Evolutionary conservation across 768 basidiomycete species (phyloP), one percentile per base, ranked within the genome.

Genomic region (Suillus hirtellus): DNA sequence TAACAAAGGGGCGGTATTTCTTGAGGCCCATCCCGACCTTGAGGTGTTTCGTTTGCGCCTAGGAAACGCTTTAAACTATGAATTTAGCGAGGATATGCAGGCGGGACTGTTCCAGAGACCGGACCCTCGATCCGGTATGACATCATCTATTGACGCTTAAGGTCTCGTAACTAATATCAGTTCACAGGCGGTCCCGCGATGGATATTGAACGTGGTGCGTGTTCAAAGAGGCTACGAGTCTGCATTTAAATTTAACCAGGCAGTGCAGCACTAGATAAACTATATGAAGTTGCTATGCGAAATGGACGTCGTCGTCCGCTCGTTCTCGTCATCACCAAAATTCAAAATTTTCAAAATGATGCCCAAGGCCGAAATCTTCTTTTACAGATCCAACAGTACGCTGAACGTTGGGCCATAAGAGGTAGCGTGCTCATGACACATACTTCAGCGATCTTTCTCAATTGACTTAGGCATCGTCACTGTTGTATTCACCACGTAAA

Each of bases 21-120:
- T 87, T 69, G 91, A 92, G 70, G 93, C 89, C 12, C 92, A 94
- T 74, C 91, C 91, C 24, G 92, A 95, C 75, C 80, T 95, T 19
- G 91, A 94, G 73, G 90, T 95, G 38, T 93, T 96, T 77, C 82
- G 89, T 62, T 81, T 95, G 46, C 86, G 93, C 47, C 81, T 96
- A 31, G 94, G 94, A 54, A 93, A 93, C 73, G 88, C 92, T 14
- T 77, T 95, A 46, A 92, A 95, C 68, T 94, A 88, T 69, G 94
- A 96, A 72, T 95, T 83, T 77, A 88, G 90, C 65, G 92, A 93
- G 76, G 92, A 93, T 71, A 89, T 87, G 24, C 91, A 93, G 72
- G 86, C 85, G 2, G 89, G 88, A 12, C 75, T 96, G 24, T 95
- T 95, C 77, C 92, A 93, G 70, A 77, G 93, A 62, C 80, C 88